Evolutionary conservation across 306 rosid genomes (phyloP).

Genomic region (Vigna unguiculata): DNA sequence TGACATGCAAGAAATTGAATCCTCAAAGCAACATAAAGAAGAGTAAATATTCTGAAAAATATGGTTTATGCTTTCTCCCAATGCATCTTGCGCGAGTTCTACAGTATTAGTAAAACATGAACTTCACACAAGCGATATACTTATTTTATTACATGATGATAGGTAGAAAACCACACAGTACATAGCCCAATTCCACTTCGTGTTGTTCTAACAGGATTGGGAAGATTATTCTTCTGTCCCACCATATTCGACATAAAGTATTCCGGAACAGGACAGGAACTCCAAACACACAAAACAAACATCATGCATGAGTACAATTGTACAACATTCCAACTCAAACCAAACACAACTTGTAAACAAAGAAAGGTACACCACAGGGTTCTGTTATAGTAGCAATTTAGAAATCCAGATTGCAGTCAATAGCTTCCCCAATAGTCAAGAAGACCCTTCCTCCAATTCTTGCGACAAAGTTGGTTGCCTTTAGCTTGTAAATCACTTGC

Average conservation of each 20-base stretch:
- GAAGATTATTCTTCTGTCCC: conserved; percentile 27
- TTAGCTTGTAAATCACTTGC: conserved; percentile 75
- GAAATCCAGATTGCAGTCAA: conserved; percentile 47
- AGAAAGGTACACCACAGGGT: neutral
- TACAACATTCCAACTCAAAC: neutral
- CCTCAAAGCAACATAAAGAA: no score
- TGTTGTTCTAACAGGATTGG: conserved; percentile 15
- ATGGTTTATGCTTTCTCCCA: no score
- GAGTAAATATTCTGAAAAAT: no score
- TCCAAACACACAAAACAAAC: conserved; percentile 8
- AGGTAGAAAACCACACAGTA: neutral
- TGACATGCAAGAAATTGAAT: no score
- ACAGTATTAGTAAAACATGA: no score
- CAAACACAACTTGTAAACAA: no score
- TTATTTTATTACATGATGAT: neutral
- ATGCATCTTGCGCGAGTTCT: no score
- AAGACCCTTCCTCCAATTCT: conserved; percentile 63
- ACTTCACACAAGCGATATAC: no score
- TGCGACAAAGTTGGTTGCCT: conserved; percentile 57
- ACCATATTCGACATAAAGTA: conserved; percentile 27
- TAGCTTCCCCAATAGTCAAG: conserved; percentile 73
- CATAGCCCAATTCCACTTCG: neutral
- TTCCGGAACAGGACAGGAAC: no score
- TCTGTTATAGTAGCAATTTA: conserved; percentile 9
- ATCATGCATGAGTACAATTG: neutral